Conservation (phyloP, 345 rosid species). For the Corchorus olitorius region DNA sequence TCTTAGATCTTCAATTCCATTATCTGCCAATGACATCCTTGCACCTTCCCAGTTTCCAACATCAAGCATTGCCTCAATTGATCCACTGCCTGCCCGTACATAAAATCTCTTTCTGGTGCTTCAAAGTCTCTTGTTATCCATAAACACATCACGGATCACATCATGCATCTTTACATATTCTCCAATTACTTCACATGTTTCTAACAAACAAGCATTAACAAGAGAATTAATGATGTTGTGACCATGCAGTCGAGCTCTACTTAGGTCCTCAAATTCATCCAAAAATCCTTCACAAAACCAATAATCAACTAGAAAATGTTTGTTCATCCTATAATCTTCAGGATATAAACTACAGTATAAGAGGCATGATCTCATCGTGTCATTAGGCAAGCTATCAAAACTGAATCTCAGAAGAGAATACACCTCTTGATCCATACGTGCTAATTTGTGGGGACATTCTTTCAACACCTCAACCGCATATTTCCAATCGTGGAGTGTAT, state of each 20-base stretch:
- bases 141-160: conserved; percentile 21
- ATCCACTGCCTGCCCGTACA: not conserved
- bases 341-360: conserved; percentile 19
- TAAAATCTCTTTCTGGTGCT: not conserved
- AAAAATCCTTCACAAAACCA: conserved; percentile 20
- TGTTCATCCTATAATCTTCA: not conserved
- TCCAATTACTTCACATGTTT: no score
- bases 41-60: not conserved
- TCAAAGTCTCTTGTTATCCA: conserved; percentile 20
- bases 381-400: conserved; percentile 6
- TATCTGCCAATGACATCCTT: conserved; percentile 14
- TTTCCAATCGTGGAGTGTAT: conserved; percentile 11
- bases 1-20: not conserved
- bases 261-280: no score
- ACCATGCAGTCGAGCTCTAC: no score
- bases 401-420: conserved; percentile 10
- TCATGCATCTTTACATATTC: conserved; percentile 14
- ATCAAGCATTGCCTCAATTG: not conserved
- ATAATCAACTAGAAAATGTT: not conserved
- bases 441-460: not conserved
- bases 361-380: not conserved
- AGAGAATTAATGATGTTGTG: not conserved
- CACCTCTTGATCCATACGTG: not conserved
- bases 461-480: conserved; percentile 3
- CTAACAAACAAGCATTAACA: not conserved